Evolutionary conservation across 2,329 filamentous ascomycete species (phyloP).

Genomic region (Beauveria scarabaeidicola): DNA sequence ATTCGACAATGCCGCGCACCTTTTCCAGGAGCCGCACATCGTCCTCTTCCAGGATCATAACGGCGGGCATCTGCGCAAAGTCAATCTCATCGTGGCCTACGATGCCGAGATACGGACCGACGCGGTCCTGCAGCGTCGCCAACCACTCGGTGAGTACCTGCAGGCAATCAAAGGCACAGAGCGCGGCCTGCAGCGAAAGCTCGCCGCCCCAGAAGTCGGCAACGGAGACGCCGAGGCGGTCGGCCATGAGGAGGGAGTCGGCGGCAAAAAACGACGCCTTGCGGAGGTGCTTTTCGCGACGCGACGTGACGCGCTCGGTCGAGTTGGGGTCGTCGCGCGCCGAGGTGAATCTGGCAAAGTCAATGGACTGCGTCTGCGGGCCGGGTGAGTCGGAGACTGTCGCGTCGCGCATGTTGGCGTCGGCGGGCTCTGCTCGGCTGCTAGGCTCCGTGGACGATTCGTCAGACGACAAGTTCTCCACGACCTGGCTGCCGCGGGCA

Average conservation of each 20-base stretch:
- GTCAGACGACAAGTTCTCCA: constrained; percentile 60
- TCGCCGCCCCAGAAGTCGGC: constrained; percentile 77
- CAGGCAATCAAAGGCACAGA: constrained; percentile 90
- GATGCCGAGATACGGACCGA: constrained; percentile 82
- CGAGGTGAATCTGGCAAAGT: constrained; percentile 31
- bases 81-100: constrained; percentile 78
- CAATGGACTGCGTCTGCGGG: constrained; percentile 41
- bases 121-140: constrained; percentile 83
- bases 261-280: constrained; percentile 95
- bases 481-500: constrained; percentile 65
- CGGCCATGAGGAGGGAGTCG: constrained; percentile 81
- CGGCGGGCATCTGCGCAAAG: constrained; percentile 68
- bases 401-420: constrained; percentile 37
- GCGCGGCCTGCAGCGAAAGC: constrained; percentile 78
- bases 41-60: constrained; percentile 87
- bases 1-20: constrained; percentile 68
- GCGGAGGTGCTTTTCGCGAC: constrained; percentile 77
- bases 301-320: constrained; percentile 29
- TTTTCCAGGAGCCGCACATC: constrained; percentile 79
- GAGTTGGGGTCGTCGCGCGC: constrained; percentile 1
- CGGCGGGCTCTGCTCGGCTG: constrained; percentile 23
- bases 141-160: constrained; percentile 94
- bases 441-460: constrained; percentile 39
- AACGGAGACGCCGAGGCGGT: constrained; percentile 77
- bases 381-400: constrained; percentile 44